Base-by-base conservation (phyloP, 176 grass and related monocot genomes). In the Oryza longistaminata region DNA sequence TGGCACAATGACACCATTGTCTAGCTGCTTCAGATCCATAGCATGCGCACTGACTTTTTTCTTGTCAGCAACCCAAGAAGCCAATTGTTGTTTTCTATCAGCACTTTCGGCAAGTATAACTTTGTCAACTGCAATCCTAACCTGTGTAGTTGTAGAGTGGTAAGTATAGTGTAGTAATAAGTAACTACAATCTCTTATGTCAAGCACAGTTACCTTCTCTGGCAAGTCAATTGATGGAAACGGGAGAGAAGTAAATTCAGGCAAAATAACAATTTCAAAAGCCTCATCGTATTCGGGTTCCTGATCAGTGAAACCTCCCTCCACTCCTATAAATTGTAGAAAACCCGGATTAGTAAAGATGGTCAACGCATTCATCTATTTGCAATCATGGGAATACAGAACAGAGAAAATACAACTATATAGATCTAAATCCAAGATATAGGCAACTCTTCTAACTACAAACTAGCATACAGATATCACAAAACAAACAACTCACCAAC, bases 141-240 rank as follows among this genome's bases (percentile, higher is more conserved):
- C 90, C 96, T 99, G 84, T 65, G 83, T 10, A 74, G 52, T 82
- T 85, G 15, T 78, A 40, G 4, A 37, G 68, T 6, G 62, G 40
- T 82, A 76, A 82, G 74, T 68, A 73, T 27, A 27, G 26, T 24
- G n/a, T 43, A 86, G 35, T 37, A 79, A 21, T 37, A 79, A 21
- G 16, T 7, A 76, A 61, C 73, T 82, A 64, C 25, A 53, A 22
- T 61, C 33, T 46, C 45, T 50, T 64, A 72, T 35, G 75, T 29
- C 9, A 46, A 88, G 33, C 1, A 21, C 24, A 52, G 67, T 48
- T 91, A 99, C 96, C 93, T 99, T 99, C 82, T 99, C 93, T 88
- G 93, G 96, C 53, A 99, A 91, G 27, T 99, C 93, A 76, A 96
- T 93, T 74, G 93, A 99, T 15, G 96, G 96, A 86, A 99, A 96